phyloP scores from a whole-genome alignment of 192 early-diverging fungal genomes.

The Rhizophagus prolifer region DNA sequence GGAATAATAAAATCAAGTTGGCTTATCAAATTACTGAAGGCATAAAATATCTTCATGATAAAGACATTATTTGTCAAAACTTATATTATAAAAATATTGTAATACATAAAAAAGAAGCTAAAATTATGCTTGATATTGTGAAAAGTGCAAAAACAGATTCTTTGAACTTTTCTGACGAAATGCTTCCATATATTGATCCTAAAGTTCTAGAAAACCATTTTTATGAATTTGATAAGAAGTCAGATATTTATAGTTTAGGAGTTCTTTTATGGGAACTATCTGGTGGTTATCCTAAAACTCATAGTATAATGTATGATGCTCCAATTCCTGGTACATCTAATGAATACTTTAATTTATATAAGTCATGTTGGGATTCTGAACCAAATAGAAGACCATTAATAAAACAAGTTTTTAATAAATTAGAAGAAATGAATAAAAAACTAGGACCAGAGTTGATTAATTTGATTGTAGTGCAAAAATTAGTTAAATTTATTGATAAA shows the following conservation, averaged over 20 bases:
- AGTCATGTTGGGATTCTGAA: neutral
- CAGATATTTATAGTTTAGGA: too few relatives aligned
- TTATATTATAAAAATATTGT: neutral
- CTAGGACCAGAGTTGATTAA: too few relatives aligned
- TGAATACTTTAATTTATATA: neutral
- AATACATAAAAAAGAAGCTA: neutral
- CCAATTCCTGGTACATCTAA: neutral
- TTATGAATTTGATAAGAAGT: too few relatives aligned
- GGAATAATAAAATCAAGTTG: neutral
- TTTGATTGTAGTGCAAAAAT: too few relatives aligned
- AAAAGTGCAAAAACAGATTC: neutral
- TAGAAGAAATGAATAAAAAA: neutral
- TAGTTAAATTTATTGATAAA: too few relatives aligned
- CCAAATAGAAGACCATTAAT: neutral
- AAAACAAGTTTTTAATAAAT: neutral
- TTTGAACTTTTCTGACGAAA: neutral
- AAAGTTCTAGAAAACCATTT: too few relatives aligned
- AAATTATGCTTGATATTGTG: neutral
- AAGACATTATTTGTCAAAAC: neutral
- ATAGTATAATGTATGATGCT: too few relatives aligned
- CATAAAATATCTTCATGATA: neutral
- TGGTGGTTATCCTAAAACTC: too few relatives aligned
- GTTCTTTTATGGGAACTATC: too few relatives aligned
- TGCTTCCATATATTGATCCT: too few relatives aligned
- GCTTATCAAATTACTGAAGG: neutral